Base-by-base conservation (phyloP, 345 rosid species). In the Combretum micranthum region DNA sequence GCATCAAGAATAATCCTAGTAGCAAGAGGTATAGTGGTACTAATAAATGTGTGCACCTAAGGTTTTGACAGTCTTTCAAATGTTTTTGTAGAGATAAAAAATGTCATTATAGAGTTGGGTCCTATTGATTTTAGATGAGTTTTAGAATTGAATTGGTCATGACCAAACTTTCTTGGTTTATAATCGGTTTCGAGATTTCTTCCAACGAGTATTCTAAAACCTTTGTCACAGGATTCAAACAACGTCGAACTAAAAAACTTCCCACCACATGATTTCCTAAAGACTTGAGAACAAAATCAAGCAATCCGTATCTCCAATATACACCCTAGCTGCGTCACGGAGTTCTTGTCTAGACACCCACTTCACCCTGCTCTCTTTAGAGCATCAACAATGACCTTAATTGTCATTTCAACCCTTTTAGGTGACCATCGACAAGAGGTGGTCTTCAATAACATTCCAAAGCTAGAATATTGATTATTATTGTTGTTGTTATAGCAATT, bases 341-440 rank as follows among this genome's bases (percentile, higher is more conserved):
- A 88, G 89, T 77, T 92, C 95, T 66, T 92, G 97, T 64, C 98
- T 80, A 19, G 97, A 86, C 56, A 92, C 77, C 97, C 94, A 88
- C 64, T 83, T 71, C 59, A 60, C 70, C 20, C 80, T 81, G 85
- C 86, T 47, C 77, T 65, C 73, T 79, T 84, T 20, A 86, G 18
- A 21, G 93, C 82, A 57, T 92, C 96, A 16, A 92, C 83, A 3
- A 92, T 84, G 55, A 84, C 97, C 57, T 83, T 63, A 19, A 85
- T 88, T 0, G 98, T 95, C 79, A 90, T 87, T 67, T 92, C 95
- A 1, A 92, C 79, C 52, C 97, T 56, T 73, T 92, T 92, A 0
- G 77, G 79, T 2, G 98, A 92, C 98, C 98, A 92, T 58, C 96
- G 74, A 45, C 95, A 86, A 12, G 75, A 74, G 0, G 79, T 62